These are phyloP conservation scores for Colletotrichum endophyticum DNA, from an alignment of 2,329 filamentous ascomycete genomes.

Conservation along the genomic window DNA sequence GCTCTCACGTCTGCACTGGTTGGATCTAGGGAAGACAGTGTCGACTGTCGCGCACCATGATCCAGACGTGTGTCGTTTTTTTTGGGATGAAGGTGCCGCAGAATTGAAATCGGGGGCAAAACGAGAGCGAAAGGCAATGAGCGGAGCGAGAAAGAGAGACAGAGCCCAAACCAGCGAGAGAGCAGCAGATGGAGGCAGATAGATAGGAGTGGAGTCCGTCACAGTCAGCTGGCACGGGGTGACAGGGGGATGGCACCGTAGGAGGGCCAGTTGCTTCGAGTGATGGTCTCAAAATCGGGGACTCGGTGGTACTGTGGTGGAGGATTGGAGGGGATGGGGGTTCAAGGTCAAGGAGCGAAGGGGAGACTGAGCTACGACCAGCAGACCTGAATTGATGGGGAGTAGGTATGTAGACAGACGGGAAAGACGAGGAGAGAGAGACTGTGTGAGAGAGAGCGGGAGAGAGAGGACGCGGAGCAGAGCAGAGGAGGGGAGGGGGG, in stretches of 20 bases:
- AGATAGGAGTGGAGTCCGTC: constrained; percentile 21
- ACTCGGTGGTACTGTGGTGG: constrained; percentile 7
- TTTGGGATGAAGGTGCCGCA: constrained; percentile 6
- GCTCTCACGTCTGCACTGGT: constrained; percentile 21
- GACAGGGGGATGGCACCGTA: constrained; percentile 7
- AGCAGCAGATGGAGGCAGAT: constrained; percentile 15
- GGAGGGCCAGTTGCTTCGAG: constrained; percentile 14
- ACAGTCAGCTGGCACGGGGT: constrained; percentile 22
- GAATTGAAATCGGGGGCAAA: background rate
- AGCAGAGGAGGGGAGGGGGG: background rate
- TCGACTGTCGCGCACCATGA: constrained; percentile 17
- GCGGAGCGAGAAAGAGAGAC: constrained; percentile 15
- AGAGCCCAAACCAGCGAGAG: background rate
- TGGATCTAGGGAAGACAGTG: constrained; percentile 9
- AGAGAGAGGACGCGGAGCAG: background rate
- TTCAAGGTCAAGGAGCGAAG: background rate
- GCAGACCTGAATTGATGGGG: background rate
- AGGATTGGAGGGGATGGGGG: background rate
- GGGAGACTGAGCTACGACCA: background rate
- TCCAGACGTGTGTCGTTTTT: constrained; percentile 2
- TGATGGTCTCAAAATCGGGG: constrained; percentile 14
- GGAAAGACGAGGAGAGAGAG: background rate
- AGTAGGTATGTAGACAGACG: background rate
- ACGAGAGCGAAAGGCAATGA: constrained; percentile 8
- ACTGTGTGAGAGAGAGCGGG: background rate